Evolutionary conservation across 257 asterid species (phyloP).

Genomic region (Primulina eburnea): DNA sequence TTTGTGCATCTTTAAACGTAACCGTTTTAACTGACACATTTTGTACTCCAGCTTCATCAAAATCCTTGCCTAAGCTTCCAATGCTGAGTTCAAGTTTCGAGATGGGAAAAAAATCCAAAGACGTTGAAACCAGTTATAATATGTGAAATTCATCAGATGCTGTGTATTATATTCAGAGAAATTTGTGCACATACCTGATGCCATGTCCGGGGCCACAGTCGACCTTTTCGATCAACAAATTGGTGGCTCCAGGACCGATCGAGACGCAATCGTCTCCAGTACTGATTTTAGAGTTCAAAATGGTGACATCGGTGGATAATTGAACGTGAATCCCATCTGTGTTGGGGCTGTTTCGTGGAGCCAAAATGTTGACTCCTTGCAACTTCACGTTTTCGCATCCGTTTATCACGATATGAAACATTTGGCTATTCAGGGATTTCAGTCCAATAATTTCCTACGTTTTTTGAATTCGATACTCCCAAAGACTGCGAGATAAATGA

Average conservation of each 20-base stretch:
- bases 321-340: constrained; percentile 58
- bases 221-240: constrained; percentile 38
- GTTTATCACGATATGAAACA: constrained; percentile 48
- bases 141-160: not conserved
- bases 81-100: constrained; percentile 34
- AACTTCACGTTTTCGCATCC: constrained; percentile 41
- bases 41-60: constrained; percentile 49
- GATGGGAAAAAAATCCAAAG: too few species aligned
- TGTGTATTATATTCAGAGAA: not conserved
- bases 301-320: constrained; percentile 30
- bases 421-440: constrained; percentile 47
- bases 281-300: constrained; percentile 30
- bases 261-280: constrained; percentile 60
- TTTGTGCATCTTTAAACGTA: constrained; percentile 40
- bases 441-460: constrained; percentile 40
- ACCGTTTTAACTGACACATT: constrained; percentile 51
- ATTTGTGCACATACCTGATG: constrained; percentile 31
- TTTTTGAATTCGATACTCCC: constrained; percentile 39
- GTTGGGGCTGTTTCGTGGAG: constrained; percentile 45
- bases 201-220: constrained; percentile 63
- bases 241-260: constrained; percentile 44
- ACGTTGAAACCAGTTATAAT: not conserved
- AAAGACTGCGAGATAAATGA: constrained; percentile 35
- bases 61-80: constrained; percentile 56
- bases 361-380: constrained; percentile 31